A percentile compares a stretch with the other conserved stretches of the same genome.
Conservation (phyloP, 208 protist species). For the Trypanosoma mega region DNA sequence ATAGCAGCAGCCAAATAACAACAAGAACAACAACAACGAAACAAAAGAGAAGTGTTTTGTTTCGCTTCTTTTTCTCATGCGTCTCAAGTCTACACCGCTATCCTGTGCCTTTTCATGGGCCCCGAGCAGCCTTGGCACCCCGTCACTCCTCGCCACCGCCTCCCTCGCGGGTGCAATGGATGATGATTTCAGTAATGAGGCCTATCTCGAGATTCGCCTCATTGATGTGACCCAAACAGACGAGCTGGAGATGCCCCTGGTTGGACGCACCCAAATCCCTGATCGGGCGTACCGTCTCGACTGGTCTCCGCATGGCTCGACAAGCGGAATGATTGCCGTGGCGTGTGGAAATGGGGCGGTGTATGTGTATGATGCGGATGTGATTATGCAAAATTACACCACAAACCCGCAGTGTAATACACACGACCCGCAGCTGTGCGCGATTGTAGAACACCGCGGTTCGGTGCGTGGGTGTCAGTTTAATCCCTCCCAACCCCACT, state of each 20-base stretch:
- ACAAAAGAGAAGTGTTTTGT: neutral
- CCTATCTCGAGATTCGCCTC: slow-evolving; percentile 59
- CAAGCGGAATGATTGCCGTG: slow-evolving; percentile 72
- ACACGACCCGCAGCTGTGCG: slow-evolving; percentile 66
- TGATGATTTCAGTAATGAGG: slow-evolving; percentile 74
- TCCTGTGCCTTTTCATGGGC: slow-evolving; percentile 83
- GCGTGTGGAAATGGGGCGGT: slow-evolving; percentile 60
- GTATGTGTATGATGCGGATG: slow-evolving; percentile 62
- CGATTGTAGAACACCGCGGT: slow-evolving; percentile 77
- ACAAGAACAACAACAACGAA: neutral
- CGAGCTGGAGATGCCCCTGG: slow-evolving; percentile 61
- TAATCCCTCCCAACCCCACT: slow-evolving; percentile 88
- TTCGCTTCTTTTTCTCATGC: slow-evolving; percentile 30
- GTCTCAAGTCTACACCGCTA: slow-evolving; percentile 52
- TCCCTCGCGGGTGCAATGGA: slow-evolving; percentile 64
- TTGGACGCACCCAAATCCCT: slow-evolving; percentile 51
- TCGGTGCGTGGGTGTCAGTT: slow-evolving; percentile 92
- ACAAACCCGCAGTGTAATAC: slow-evolving; percentile 17
- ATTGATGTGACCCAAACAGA: slow-evolving; percentile 74
- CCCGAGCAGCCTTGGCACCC: slow-evolving; percentile 43
- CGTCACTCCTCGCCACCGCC: slow-evolving; percentile 66
- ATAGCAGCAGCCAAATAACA: neutral
- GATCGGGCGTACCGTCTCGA: slow-evolving; percentile 70
- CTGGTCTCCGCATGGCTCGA: slow-evolving; percentile 55
- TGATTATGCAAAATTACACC: slow-evolving; percentile 40